phyloP scores from a whole-genome alignment of 352 stramenopile genomes.

The Pythium aquatile region DNA sequence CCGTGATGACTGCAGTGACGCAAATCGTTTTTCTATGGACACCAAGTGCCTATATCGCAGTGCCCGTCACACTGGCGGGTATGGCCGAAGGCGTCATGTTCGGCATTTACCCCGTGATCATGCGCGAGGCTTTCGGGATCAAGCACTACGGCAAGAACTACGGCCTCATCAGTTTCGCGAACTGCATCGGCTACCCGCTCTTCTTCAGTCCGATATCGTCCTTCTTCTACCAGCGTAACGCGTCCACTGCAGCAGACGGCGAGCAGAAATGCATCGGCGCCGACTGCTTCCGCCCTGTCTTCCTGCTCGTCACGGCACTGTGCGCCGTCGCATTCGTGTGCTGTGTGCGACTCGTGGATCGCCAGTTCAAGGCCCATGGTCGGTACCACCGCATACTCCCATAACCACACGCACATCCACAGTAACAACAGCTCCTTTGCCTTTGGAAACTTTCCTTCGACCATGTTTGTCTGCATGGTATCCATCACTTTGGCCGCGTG shows the following conservation, averaged over 20 bases:
- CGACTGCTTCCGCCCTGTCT: constrained; percentile 65
- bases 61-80: constrained; percentile 62
- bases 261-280: constrained; percentile 58
- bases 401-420: constrained; percentile 6
- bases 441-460: not conserved
- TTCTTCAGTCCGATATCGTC: constrained; percentile 75
- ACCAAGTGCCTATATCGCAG: constrained; percentile 36
- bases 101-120: constrained; percentile 73
- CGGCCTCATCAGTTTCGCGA: constrained; percentile 74
- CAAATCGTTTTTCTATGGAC: constrained; percentile 58
- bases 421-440: not conserved
- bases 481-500: not conserved
- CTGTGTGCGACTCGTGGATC: constrained; percentile 40
- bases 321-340: constrained; percentile 55
- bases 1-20: constrained; percentile 46
- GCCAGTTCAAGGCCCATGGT: constrained; percentile 21
- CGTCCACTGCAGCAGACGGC: constrained; percentile 23
- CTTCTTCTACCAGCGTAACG: constrained; percentile 59
- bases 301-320: constrained; percentile 53
- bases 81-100: constrained; percentile 82
- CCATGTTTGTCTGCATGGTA: not conserved
- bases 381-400: constrained; percentile 19
- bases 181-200: constrained; percentile 80
- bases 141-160: constrained; percentile 86
- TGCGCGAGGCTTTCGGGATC: constrained; percentile 76